Percentiles rank a stretch among this genome's conserved stretches.
Evolutionary conservation across 257 asterid genomes (phyloP).

Genomic region (Jaltomata sinuosa): DNA sequence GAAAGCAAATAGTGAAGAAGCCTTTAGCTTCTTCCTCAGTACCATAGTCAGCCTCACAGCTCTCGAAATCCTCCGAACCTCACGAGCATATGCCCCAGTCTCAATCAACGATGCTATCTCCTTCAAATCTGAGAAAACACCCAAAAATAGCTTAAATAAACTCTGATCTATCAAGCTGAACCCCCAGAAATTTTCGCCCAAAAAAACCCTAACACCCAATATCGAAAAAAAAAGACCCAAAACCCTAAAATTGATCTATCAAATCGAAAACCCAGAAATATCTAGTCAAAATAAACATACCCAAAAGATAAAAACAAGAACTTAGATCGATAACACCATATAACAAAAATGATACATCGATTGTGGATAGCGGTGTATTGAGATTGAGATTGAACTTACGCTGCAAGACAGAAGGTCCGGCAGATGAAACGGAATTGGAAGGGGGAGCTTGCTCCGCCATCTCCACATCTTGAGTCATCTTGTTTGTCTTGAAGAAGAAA

Average conservation of each 20-base stretch:
- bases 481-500: not conserved
- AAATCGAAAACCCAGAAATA: not conserved
- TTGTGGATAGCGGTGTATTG: not conserved
- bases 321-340: not conserved
- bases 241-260: not conserved
- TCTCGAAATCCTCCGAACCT: conserved; percentile 60
- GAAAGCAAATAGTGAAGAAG: conserved; percentile 49
- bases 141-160: not conserved
- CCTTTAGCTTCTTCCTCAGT: conserved; percentile 60
- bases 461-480: conserved; percentile 71
- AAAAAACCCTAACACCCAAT: not conserved
- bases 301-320: not conserved
- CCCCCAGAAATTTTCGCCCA: not conserved
- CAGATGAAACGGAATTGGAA: conserved; percentile 30
- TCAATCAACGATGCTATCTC: conserved; percentile 68
- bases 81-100: conserved; percentile 72
- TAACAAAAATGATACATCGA: not conserved
- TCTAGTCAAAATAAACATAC: not conserved
- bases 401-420: conserved; percentile 38
- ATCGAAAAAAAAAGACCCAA: not conserved
- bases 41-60: conserved; percentile 67
- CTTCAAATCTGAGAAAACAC: conserved; percentile 45
- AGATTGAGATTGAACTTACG: conserved; percentile 25
- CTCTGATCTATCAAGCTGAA: not conserved
- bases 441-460: conserved; percentile 66